Conservation (phyloP, 192 early-diverging fungal genomes). For the Phlyctochytrium bullatum region DNA sequence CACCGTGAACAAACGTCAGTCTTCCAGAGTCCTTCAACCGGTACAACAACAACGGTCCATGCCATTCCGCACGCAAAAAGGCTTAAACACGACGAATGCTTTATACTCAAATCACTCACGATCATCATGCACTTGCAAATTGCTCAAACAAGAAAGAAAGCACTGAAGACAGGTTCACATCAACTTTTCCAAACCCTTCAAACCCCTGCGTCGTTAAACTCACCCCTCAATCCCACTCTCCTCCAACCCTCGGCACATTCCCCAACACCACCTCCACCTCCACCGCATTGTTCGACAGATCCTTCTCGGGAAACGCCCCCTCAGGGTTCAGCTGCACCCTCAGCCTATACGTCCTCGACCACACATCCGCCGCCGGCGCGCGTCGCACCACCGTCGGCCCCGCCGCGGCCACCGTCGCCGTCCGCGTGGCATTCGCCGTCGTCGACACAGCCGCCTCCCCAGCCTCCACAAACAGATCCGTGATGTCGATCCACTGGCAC, state of each 20-base stretch:
- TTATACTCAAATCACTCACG: no score
- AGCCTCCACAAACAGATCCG: background rate
- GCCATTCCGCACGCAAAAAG: no score
- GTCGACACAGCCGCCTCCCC: background rate
- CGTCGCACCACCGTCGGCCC: conserved; percentile 21
- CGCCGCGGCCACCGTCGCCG: conserved; percentile 2
- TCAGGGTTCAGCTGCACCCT: conserved; percentile 25
- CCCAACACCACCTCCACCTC: conserved; percentile 15
- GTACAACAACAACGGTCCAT: no score
- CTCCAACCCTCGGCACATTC: conserved; percentile 5
- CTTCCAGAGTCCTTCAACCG: no score
- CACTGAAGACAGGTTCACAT: no score
- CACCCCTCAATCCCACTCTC: background rate
- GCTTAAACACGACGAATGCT: no score
- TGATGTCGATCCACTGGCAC: conserved; percentile 38
- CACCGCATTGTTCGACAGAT: conserved; percentile 18
- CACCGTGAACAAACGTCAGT: no score
- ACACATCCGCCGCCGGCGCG: conserved; percentile 25
- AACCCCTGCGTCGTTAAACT: no score
- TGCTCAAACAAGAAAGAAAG: no score
- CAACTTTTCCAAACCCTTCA: no score
- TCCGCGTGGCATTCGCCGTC: conserved; percentile 23
- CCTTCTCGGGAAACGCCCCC: conserved; percentile 30
- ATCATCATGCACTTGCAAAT: no score
- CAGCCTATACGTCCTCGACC: conserved; percentile 15